These are phyloP conservation scores for Paramecium bursaria DNA, from an alignment of 73 alveolate genomes.

Conservation along the genomic window DNA sequence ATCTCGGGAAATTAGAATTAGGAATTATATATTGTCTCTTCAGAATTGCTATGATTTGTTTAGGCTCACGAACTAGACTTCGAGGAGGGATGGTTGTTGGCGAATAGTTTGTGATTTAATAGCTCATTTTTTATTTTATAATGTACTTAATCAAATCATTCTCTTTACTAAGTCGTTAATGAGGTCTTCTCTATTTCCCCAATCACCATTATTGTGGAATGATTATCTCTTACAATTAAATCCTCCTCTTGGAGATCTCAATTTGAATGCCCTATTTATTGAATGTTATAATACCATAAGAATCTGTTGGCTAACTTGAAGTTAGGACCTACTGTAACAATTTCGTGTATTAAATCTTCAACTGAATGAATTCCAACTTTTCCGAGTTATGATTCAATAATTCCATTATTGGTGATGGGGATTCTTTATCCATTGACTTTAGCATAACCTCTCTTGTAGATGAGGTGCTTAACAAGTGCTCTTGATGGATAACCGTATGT, in stretches of 20 bases:
- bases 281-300: conserved; percentile 77
- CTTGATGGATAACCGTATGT: conserved; percentile 93
- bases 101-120: no score
- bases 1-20: background rate
- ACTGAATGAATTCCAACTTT: conserved; percentile 92
- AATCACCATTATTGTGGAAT: conserved; percentile 88
- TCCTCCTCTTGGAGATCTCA: conserved; percentile 92
- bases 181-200: conserved; percentile 96
- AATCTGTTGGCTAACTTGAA: conserved; percentile 95
- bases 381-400: conserved; percentile 90
- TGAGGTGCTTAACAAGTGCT: conserved; percentile 83
- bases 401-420: conserved; percentile 91
- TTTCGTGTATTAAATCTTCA: conserved; percentile 97
- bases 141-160: conserved; percentile 81
- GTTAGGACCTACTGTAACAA: conserved; percentile 92
- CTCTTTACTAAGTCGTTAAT: conserved; percentile 89
- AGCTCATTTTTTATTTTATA: conserved; percentile 48
- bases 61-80: conserved; percentile 29
- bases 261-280: conserved; percentile 80
- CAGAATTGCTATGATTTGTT: conserved; percentile 8
- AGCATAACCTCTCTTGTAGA: conserved; percentile 97
- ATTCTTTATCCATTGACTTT: conserved; percentile 91
- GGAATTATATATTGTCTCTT: conserved; percentile 21
- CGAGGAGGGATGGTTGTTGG: conserved; percentile 33
- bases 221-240: conserved; percentile 88